Percentiles rank a stretch among this genome's conserved stretches.
phyloP scores from a whole-genome alignment of 2,329 filamentous ascomycete species.

The Colletotrichum theobromicola region DNA sequence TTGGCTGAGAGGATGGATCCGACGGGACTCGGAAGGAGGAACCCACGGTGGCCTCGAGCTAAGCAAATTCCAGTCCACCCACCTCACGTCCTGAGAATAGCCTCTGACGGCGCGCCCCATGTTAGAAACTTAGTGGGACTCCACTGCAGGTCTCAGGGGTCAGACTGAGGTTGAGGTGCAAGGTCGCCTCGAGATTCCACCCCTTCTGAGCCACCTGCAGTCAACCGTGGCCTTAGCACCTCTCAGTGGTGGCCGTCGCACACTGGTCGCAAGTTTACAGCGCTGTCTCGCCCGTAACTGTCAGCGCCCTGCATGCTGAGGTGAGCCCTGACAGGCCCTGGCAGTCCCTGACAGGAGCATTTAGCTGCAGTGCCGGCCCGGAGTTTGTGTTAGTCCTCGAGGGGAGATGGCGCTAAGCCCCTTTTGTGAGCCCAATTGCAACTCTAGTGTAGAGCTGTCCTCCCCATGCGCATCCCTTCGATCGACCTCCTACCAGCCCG shows the following conservation, averaged over 20 bases:
- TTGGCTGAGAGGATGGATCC: not conserved
- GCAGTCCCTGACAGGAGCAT: not conserved
- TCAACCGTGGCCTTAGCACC: not conserved
- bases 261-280: conserved; percentile 5
- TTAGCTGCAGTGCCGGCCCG: not conserved
- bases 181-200: not conserved
- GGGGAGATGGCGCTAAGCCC: conserved; percentile 11
- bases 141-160: conserved; percentile 14
- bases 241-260: not conserved
- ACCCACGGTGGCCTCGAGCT: not conserved
- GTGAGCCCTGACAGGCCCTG: not conserved
- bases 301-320: conserved; percentile 3
- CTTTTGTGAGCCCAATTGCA: conserved; percentile 11
- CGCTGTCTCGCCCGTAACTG: not conserved
- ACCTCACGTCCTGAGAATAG: not conserved
- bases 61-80: not conserved
- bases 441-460: conserved; percentile 20
- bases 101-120: not conserved
- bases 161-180: not conserved
- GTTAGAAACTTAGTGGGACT: not conserved
- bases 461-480: conserved; percentile 18
- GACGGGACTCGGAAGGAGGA: not conserved
- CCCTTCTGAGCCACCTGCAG: not conserved
- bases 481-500: conserved; percentile 5
- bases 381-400: conserved; percentile 12